Conservation (phyloP, 2,329 filamentous ascomycete species). For the Atkinsonella texensis region DNA sequence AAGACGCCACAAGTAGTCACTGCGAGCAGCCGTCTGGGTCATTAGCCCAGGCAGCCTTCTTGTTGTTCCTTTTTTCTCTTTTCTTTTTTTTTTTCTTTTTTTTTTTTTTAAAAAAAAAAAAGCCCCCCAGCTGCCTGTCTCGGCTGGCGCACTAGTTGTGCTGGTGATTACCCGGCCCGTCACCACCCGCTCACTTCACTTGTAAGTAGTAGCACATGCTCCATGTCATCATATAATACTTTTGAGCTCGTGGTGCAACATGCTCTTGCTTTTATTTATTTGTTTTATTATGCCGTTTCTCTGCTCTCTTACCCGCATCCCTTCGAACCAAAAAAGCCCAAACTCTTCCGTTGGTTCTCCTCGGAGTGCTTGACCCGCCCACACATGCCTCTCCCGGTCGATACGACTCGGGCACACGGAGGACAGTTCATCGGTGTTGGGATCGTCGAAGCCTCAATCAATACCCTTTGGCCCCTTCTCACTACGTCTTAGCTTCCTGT, state of each 20-base stretch:
- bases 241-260: too few relatives aligned
- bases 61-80: too few relatives aligned
- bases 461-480: not conserved
- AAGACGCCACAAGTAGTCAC: not conserved
- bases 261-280: not conserved
- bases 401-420: not conserved
- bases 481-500: not conserved
- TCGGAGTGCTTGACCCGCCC: conserved; percentile 11
- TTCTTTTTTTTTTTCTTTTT: too few relatives aligned
- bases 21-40: too few relatives aligned
- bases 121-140: too few relatives aligned
- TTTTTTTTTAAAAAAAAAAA: too few relatives aligned
- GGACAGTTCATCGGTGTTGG: not conserved
- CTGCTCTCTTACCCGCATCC: not conserved
- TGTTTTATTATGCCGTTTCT: not conserved
- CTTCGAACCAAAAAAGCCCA: not conserved
- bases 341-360: not conserved
- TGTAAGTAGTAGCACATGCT: not conserved
- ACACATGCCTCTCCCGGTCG: not conserved
- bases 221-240: too few relatives aligned
- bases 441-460: not conserved
- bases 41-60: too few relatives aligned
- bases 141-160: too few relatives aligned
- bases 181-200: not conserved
- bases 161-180: too few relatives aligned